Evolutionary conservation across 2,329 filamentous ascomycete species (phyloP).

Genomic region (Xylaria sp.): DNA sequence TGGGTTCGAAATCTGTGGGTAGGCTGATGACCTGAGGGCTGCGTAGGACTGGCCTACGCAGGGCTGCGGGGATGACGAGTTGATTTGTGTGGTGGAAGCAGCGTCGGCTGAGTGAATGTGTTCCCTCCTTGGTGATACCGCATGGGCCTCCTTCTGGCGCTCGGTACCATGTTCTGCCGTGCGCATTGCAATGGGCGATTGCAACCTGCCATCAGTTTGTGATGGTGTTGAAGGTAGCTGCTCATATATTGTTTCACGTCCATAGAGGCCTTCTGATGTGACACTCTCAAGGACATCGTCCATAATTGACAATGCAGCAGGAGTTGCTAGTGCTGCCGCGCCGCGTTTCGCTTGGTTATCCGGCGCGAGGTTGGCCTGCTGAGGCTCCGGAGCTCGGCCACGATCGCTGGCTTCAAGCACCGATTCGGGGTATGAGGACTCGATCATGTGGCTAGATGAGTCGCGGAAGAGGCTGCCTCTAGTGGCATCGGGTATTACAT

Average conservation of each 20-base stretch:
- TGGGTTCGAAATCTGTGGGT: no score
- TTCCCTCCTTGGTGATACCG: not conserved
- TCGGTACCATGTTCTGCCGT: not conserved
- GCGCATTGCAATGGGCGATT: not conserved
- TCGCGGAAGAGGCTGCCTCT: slow-evolving; percentile 12
- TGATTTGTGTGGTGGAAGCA: not conserved
- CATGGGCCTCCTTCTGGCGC: not conserved
- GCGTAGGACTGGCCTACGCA: not conserved
- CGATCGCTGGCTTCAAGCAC: not conserved
- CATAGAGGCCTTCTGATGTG: slow-evolving; percentile 30
- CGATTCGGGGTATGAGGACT: not conserved
- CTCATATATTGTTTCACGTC: slow-evolving; percentile 21
- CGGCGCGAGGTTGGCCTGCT: not conserved
- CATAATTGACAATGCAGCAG: not conserved
- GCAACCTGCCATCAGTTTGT: slow-evolving; percentile 1
- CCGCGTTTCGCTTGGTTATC: not conserved
- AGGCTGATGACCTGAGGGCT: not conserved
- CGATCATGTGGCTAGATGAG: slow-evolving; percentile 1
- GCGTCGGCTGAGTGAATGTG: not conserved
- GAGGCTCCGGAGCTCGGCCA: not conserved
- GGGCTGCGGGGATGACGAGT: not conserved
- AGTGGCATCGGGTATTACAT: slow-evolving; percentile 1
- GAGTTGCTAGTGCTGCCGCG: not conserved
- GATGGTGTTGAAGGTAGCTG: not conserved
- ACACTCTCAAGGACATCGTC: not conserved